Evolutionary conservation across 371 early-diverging fungal genomes (phyloP).

Genomic region (Mortierella sp.): DNA sequence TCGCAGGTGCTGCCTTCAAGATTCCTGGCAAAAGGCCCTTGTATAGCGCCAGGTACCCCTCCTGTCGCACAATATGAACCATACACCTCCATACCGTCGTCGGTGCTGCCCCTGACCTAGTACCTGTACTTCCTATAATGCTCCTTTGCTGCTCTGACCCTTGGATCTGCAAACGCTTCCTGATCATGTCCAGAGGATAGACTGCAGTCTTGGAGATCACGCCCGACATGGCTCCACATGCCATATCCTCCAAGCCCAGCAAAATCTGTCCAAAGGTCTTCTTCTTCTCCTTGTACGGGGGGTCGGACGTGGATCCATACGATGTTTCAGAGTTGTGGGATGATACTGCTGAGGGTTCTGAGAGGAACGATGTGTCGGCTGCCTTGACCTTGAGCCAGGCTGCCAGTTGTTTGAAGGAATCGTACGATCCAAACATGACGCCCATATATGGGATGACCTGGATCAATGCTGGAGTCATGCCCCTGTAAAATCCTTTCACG

Average conservation of each 20-base stretch:
- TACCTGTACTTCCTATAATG: constrained; percentile 43
- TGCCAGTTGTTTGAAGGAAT: constrained; percentile 65
- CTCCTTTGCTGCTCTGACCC: constrained; percentile 38
- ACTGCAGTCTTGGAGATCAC: constrained; percentile 86
- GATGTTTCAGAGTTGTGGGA: constrained; percentile 8
- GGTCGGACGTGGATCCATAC: constrained; percentile 9
- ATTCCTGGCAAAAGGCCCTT: constrained; percentile 89
- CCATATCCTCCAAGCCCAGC: constrained; percentile 71
- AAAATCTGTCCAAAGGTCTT: constrained; percentile 32
- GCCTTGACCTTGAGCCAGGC: constrained; percentile 44
- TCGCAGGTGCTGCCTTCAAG: constrained; percentile 88
- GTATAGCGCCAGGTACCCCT: constrained; percentile 89
- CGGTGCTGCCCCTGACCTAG: constrained; percentile 65
- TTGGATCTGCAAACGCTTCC: constrained; percentile 78
- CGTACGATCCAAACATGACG: constrained; percentile 82
- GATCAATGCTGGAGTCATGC: constrained; percentile 83
- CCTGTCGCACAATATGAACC: constrained; percentile 73
- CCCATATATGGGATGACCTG: constrained; percentile 98
- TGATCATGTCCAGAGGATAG: constrained; percentile 93
- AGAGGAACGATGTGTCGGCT: not conserved
- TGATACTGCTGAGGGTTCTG: not conserved
- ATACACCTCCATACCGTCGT: constrained; percentile 69
- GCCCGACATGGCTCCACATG: constrained; percentile 89
- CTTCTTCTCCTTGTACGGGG: not conserved
- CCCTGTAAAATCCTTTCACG: constrained; percentile 87